These are phyloP conservation scores for Zizania latifolia DNA, from an alignment of 176 grass and related monocot genomes.

Conservation along the genomic window DNA sequence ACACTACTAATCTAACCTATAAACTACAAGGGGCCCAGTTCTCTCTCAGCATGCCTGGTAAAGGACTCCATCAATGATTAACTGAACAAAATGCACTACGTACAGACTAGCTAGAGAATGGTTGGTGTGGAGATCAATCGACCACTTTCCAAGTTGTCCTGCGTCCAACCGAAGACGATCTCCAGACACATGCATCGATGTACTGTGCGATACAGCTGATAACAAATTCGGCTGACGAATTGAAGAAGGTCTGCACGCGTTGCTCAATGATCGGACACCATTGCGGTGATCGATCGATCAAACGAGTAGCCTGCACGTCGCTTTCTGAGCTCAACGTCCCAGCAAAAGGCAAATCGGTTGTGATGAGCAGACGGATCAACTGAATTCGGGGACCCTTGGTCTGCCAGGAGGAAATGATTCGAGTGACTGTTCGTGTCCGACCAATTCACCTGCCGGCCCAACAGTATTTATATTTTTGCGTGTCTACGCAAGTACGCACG, in stretches of 20 bases:
- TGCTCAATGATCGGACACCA: not conserved
- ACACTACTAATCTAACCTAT: not conserved
- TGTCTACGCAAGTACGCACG: not conserved
- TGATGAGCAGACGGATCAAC: not conserved
- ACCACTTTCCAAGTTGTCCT: not conserved
- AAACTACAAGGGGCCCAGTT: not conserved
- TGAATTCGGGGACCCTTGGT: not conserved
- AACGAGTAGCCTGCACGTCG: not conserved
- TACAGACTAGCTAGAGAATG: not conserved
- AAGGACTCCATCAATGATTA: not conserved
- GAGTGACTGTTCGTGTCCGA: not conserved
- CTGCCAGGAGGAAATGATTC: not conserved
- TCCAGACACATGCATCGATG: not conserved
- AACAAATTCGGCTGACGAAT: not conserved
- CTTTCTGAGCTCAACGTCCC: slow-evolving; percentile 7
- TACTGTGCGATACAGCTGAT: not conserved
- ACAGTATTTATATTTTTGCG: not conserved
- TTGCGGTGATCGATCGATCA: not conserved
- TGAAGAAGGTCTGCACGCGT: not conserved
- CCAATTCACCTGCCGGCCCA: not conserved
- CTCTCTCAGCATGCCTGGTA: not conserved
- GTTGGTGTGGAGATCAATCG: slow-evolving; percentile 10
- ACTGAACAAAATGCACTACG: not conserved
- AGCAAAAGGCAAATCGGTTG: not conserved
- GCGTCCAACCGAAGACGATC: not conserved